Conservation (phyloP, 805 yeast genomes). For the Aciculoconidium aculeatum region DNA sequence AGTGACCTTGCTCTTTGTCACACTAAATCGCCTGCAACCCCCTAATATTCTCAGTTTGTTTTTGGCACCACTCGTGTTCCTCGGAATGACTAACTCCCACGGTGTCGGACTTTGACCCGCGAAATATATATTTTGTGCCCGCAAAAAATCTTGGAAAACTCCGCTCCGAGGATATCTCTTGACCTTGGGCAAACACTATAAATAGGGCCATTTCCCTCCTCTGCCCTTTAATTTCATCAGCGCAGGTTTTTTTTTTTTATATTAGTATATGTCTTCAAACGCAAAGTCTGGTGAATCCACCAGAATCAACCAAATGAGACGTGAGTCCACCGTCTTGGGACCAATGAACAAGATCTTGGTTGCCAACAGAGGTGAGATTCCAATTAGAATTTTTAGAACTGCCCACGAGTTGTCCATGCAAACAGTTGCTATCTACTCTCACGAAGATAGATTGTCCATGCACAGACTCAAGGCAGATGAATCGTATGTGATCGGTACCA, state of each 20-base stretch:
- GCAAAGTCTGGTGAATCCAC: slow-evolving; percentile 10
- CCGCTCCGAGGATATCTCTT: too few relatives aligned
- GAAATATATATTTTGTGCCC: too few relatives aligned
- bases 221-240: too few relatives aligned
- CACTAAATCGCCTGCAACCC: too few relatives aligned
- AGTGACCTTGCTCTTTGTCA: too few relatives aligned
- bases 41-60: background rate
- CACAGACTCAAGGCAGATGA: slow-evolving; percentile 94
- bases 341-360: slow-evolving; percentile 60
- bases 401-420: slow-evolving; percentile 97
- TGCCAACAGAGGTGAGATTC: slow-evolving; percentile 83
- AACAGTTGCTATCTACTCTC: slow-evolving; percentile 94
- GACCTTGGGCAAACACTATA: too few relatives aligned
- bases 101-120: slow-evolving; percentile 11
- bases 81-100: slow-evolving; percentile 5
- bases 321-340: slow-evolving; percentile 39
- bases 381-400: slow-evolving; percentile 86
- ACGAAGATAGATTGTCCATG: slow-evolving; percentile 91
- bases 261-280: slow-evolving; percentile 6
- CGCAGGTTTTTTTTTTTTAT: slow-evolving; percentile 1
- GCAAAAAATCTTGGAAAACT: too few relatives aligned
- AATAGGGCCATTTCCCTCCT: too few relatives aligned
- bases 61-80: slow-evolving; percentile 1
- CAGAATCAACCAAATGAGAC: slow-evolving; percentile 34
- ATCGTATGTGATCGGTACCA: slow-evolving; percentile 84